Conservation (phyloP, 306 rosid species). For the Acacia crassicarpa region DNA sequence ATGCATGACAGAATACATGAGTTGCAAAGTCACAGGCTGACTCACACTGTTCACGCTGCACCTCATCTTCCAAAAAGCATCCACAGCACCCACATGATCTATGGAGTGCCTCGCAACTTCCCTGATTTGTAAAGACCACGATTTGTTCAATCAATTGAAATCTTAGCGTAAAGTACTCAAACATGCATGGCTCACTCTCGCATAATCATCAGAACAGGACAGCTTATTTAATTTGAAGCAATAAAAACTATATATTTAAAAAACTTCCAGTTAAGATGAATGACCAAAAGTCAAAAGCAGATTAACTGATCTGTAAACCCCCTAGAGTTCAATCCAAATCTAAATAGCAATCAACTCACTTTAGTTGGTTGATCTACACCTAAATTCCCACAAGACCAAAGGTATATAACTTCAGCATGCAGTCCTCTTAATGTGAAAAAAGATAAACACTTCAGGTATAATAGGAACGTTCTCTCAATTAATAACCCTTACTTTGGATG, state of each 20-base stretch:
- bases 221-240: slow-evolving; percentile 21
- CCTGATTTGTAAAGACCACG: slow-evolving; percentile 56
- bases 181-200: not conserved
- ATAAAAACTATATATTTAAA: not conserved
- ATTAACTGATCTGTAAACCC: not conserved
- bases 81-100: slow-evolving; percentile 93
- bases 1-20: slow-evolving; percentile 80
- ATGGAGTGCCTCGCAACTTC: slow-evolving; percentile 75
- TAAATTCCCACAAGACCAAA: not conserved
- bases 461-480: not conserved
- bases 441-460: not conserved
- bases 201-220: not conserved
- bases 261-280: slow-evolving; percentile 15
- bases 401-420: not conserved
- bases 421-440: not conserved
- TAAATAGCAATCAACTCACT: not conserved
- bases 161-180: slow-evolving; percentile 1
- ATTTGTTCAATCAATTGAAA: slow-evolving; percentile 10
- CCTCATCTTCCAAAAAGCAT: slow-evolving; percentile 71
- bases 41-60: slow-evolving; percentile 84
- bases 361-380: not conserved
- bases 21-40: slow-evolving; percentile 78
- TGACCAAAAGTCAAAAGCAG: slow-evolving; percentile 28
- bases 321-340: not conserved
- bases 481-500: not conserved